phyloP scores from a whole-genome alignment of 192 early-diverging fungal genomes.

The Physocladia obscura region DNA sequence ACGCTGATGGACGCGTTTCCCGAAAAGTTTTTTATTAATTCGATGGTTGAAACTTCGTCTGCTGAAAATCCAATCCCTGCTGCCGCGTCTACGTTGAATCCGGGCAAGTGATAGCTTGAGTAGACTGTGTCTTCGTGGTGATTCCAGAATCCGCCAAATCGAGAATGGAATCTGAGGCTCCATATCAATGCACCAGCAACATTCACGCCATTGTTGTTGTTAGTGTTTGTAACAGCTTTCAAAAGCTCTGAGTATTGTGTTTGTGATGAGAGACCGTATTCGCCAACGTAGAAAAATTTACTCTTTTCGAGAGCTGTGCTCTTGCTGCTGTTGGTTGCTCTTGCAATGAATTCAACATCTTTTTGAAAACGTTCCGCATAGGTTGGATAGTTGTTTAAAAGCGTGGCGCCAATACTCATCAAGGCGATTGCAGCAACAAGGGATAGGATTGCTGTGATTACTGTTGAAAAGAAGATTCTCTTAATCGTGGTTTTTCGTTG shows the following conservation, averaged over 20 bases:
- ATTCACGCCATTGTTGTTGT: slow-evolving; percentile 2
- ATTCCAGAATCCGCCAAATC: slow-evolving; percentile 44
- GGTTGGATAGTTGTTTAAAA: not conserved
- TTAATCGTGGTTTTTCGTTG: not conserved
- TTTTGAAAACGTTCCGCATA: slow-evolving; percentile 16
- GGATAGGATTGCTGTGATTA: not conserved
- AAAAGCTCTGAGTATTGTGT: slow-evolving; percentile 7
- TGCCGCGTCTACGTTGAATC: not conserved
- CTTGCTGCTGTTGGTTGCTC: slow-evolving; percentile 6
- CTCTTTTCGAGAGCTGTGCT: too few species aligned
- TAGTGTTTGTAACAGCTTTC: not conserved
- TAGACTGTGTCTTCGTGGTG: slow-evolving; percentile 3
- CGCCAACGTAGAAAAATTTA: slow-evolving; percentile 43
- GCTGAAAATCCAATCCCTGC: not conserved
- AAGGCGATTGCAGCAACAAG: not conserved
- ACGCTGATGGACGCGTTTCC: not conserved
- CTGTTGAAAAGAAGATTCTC: not conserved
- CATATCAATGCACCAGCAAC: slow-evolving; percentile 43
- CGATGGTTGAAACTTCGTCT: not conserved
- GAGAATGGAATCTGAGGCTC: slow-evolving; percentile 40
- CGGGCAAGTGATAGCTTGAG: slow-evolving; percentile 22
- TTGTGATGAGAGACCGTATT: slow-evolving; percentile 38
- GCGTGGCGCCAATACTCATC: not conserved
- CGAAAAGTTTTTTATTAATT: not conserved
- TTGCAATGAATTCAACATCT: not conserved